Evolutionary conservation across 2,329 filamentous ascomycete species (phyloP), one percentile per base, ranked within the genome.

Genomic region (Penicillium sp.): DNA sequence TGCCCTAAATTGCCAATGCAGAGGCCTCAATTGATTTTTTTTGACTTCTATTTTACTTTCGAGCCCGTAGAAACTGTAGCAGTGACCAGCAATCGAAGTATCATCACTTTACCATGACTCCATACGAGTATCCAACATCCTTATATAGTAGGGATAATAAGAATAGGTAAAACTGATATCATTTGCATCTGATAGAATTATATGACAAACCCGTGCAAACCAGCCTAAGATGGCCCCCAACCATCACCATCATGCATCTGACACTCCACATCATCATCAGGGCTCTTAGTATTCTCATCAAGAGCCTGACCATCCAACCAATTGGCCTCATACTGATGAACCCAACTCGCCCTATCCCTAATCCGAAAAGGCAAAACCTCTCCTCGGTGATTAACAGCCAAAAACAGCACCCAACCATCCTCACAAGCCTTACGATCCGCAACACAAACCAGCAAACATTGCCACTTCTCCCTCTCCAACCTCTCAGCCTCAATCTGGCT

Each of bases 371-470:
- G 58, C 36, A 63, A 51, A 55, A 63, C 21, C 40, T 53, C 16
- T 10, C 56, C 60, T 29, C 33, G 37, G n/a, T 63, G 58, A 47
- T 58, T 59, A 10, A 63, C 33, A 18, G 47, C 58, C 14, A 63
- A 48, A 42, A 51, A 29, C 37, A 61, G 42, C 49, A 61, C 52
- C 60, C 55, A 61, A 5, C 58, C 60, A 3, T 61, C 54, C 36
- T 61, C 60, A 33, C 56, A 61, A 10, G 61, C 56, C 49, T 57
- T 60, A 19, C 56, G 56, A 58, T 63, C 59, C 5, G 56, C 61
- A 28, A 61, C 51, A 42, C 48, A 10, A 31, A 63, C 51, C 18
- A 63, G 19, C 3, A 49, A 5, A 3, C 8, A 21, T 31, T 49
- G 47, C 3, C 2, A 28, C 18, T 26, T 48, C 7, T 48, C 46